These are phyloP conservation scores for Acanthamoeba royreba DNA, from an alignment of 208 protist genomes.

Conservation along the genomic window DNA sequence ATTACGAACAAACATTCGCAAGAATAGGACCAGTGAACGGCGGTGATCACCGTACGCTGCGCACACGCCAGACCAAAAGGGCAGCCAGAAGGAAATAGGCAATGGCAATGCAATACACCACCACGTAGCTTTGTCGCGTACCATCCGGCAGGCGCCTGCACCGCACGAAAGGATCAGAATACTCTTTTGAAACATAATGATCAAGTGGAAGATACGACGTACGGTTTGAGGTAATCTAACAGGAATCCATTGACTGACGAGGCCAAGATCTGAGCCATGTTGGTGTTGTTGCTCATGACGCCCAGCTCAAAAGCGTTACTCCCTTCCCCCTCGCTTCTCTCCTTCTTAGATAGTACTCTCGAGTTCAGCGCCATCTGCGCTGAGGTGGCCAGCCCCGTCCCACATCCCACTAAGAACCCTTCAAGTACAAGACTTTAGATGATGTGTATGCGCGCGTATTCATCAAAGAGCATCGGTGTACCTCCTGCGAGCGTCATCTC, in stretches of 20 bases:
- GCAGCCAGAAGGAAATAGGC: background rate
- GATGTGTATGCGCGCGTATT: no score
- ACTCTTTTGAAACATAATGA: background rate
- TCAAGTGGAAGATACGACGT: background rate
- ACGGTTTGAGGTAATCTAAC: background rate
- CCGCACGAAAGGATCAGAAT: no score
- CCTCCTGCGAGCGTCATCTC: background rate
- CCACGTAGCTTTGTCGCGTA: background rate
- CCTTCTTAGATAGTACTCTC: background rate
- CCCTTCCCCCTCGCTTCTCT: background rate
- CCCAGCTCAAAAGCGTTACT: background rate
- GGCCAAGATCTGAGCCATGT: background rate
- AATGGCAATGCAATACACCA: background rate
- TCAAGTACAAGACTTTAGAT: no score
- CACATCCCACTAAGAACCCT: background rate
- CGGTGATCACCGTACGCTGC: background rate
- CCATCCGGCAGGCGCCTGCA: background rate
- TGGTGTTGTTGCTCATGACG: background rate
- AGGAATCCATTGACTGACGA: background rate
- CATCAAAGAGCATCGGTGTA: no score
- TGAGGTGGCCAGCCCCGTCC: background rate
- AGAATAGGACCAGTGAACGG: no score
- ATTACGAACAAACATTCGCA: no score
- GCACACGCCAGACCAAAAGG: background rate
- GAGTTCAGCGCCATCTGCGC: background rate